A percentile compares a stretch with the other conserved stretches of the same genome.
Evolutionary conservation across 768 basidiomycete genomes (phyloP).

Genomic region (Pleurotus citrinopileatus): DNA sequence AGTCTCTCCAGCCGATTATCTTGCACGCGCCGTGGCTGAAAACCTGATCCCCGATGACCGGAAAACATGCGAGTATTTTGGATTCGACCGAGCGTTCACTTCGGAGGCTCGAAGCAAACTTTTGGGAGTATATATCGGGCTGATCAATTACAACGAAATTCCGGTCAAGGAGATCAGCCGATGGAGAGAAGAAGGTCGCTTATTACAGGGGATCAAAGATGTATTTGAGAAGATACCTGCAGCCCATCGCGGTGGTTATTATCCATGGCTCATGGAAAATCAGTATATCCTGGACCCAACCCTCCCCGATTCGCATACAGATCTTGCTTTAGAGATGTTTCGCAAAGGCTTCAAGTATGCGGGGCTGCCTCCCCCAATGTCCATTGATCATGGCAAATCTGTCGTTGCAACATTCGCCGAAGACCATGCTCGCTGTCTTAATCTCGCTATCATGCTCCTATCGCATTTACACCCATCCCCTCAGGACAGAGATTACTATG

Average conservation of each 20-base stretch:
- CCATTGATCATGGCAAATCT: not conserved
- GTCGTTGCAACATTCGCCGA: not conserved
- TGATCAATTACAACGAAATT: conserved; percentile 19
- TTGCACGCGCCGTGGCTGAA: conserved; percentile 23
- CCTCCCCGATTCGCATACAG: not conserved
- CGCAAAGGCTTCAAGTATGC: not conserved
- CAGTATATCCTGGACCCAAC: conserved; percentile 24
- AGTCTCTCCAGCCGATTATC: conserved; percentile 28
- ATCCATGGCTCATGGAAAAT: conserved; percentile 34
- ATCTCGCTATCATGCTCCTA: not conserved
- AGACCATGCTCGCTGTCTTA: not conserved
- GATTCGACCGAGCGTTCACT: conserved; percentile 24
- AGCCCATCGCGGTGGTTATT: conserved; percentile 24
- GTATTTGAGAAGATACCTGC: conserved; percentile 22
- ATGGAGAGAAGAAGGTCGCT: conserved; percentile 28
- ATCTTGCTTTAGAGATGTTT: not conserved
- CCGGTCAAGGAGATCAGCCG: conserved; percentile 24
- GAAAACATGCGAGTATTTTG: conserved; percentile 33
- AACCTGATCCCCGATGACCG: conserved; percentile 26
- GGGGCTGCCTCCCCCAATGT: not conserved
- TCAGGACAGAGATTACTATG: not conserved
- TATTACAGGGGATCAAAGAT: conserved; percentile 30
- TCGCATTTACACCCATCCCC: not conserved
- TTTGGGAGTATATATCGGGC: conserved; percentile 29
- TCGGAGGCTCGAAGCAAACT: conserved; percentile 17